These are phyloP conservation scores for Rasamsonia emersonii DNA, from an alignment of 2,329 filamentous ascomycete species.

Conservation along the genomic window DNA sequence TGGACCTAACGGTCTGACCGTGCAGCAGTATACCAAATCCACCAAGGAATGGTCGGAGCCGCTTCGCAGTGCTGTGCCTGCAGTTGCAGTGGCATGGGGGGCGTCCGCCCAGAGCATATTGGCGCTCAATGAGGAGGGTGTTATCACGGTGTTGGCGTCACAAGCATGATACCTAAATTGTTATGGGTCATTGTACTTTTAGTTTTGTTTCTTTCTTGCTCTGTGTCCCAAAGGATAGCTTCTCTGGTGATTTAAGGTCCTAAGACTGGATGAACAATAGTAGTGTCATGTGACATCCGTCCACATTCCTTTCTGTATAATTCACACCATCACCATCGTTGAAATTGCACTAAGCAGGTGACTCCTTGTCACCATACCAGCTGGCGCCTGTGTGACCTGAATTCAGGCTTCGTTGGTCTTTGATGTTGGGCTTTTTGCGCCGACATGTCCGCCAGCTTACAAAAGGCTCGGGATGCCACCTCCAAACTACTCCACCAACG, in stretches of 20 bases:
- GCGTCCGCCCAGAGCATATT: slow-evolving; percentile 64
- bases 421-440: no score
- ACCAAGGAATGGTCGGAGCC: slow-evolving; percentile 85
- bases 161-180: slow-evolving; percentile 37
- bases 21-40: slow-evolving; percentile 83
- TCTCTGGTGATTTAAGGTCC: slow-evolving; percentile 17
- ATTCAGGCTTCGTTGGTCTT: no score
- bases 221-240: not conserved
- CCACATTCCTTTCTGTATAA: not conserved
- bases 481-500: no score
- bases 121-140: slow-evolving; percentile 64
- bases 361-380: no score
- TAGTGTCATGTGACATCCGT: not conserved
- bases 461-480: no score
- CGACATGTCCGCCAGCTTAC: no score
- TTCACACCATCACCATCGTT: no score
- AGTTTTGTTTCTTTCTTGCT: slow-evolving; percentile 11
- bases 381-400: no score
- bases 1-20: slow-evolving; percentile 69
- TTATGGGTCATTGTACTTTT: slow-evolving; percentile 13
- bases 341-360: no score
- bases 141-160: slow-evolving; percentile 59
- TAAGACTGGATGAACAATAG: not conserved
- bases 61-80: slow-evolving; percentile 64
- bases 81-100: slow-evolving; percentile 70